Evolutionary conservation across 345 rosid species (phyloP).

Genomic region (Bruguiera parviflora): DNA sequence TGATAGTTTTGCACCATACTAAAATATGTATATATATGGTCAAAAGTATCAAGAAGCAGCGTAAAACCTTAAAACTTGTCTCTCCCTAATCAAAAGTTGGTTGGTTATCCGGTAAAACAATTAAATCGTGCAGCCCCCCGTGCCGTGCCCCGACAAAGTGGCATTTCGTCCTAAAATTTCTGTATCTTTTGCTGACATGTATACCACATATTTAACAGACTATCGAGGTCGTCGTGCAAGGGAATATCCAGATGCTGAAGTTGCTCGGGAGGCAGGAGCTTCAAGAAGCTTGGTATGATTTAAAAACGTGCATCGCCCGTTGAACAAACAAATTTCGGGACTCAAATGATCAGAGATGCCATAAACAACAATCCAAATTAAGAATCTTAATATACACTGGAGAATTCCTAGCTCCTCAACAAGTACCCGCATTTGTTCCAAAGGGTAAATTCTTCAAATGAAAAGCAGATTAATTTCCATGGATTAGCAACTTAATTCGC

Average conservation of each 20-base stretch:
- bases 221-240: conserved; percentile 30
- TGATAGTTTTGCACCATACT: not conserved
- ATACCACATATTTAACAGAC: conserved; percentile 54
- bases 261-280: conserved; percentile 67
- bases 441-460: too few species aligned
- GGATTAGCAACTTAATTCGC: too few species aligned
- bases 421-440: too few species aligned
- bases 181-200: conserved; percentile 40
- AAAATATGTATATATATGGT: too few species aligned
- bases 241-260: conserved; percentile 63
- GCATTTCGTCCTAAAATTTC: conserved; percentile 18
- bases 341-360: not conserved
- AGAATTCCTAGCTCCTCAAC: too few species aligned
- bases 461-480: too few species aligned
- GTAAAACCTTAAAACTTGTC: too few species aligned
- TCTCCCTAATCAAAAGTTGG: too few species aligned
- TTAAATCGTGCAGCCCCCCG: conserved; percentile 55
- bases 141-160: conserved; percentile 28
- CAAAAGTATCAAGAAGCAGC: too few species aligned
- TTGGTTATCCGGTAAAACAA: conserved; percentile 76
- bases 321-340: not conserved
- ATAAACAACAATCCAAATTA: not conserved
- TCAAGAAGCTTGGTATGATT: conserved; percentile 65
- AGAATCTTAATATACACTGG: too few species aligned
- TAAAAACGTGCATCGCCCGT: conserved; percentile 16